Percentiles rank a stretch among this genome's conserved stretches.
These are phyloP conservation scores for Candida broadrunensis DNA, from an alignment of 805 yeast genomes.

Conservation along the genomic window DNA sequence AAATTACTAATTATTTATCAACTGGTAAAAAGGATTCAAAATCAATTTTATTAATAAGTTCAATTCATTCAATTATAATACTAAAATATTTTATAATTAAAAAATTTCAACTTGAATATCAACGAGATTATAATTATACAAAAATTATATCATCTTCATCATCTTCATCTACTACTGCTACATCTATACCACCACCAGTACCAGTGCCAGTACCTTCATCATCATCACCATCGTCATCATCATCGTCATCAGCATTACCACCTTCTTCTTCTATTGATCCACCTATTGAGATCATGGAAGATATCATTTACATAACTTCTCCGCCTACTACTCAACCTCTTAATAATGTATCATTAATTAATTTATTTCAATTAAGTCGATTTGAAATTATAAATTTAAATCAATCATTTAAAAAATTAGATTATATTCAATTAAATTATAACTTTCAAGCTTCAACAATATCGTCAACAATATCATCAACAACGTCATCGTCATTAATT, in stretches of 20 bases:
- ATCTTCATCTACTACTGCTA: not conserved
- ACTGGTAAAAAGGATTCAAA: conserved; percentile 8
- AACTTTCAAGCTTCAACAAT: not conserved
- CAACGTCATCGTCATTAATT: not conserved
- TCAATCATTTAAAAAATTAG: conserved; percentile 17
- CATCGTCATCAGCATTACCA: not conserved
- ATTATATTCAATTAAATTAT: conserved; percentile 8
- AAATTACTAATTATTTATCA: conserved; percentile 11
- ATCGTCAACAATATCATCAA: not conserved
- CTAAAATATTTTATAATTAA: conserved; percentile 25
- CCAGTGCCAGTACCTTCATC: not conserved
- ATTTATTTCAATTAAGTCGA: conserved; percentile 10
- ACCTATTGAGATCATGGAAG: not conserved
- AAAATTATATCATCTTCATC: not conserved
- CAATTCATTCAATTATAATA: conserved; percentile 28
- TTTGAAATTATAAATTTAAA: conserved; percentile 24
- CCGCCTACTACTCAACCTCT: not conserved
- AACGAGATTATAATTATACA: not conserved
- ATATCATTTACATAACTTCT: not conserved
- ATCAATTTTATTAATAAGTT: conserved; percentile 20
- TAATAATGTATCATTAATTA: conserved; percentile 1
- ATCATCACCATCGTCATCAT: not conserved
- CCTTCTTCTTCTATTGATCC: not conserved
- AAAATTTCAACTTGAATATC: not conserved
- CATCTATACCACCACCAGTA: no score